Conservation (phyloP, 2,329 filamentous ascomycete species). For the Pezicula rhizophila region DNA sequence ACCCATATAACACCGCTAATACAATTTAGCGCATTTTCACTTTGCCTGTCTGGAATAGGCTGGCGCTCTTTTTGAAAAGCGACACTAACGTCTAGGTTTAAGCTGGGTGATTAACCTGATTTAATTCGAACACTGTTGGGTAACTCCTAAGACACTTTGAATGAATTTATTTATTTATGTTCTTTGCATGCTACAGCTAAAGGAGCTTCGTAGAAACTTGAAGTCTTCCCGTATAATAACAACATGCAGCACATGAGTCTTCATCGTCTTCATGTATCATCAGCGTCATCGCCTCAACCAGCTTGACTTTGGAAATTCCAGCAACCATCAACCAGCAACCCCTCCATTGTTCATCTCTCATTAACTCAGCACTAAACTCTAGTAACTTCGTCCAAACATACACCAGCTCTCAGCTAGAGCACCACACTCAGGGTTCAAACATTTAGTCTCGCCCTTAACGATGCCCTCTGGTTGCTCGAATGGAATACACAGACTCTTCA, state of each 20-base stretch:
- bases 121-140: too few species aligned
- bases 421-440: slow-evolving; percentile 81
- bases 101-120: too few species aligned
- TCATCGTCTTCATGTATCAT: not conserved
- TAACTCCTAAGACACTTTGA: too few species aligned
- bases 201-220: too few species aligned
- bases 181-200: too few species aligned
- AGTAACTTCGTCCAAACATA: slow-evolving; percentile 73
- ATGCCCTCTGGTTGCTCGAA: slow-evolving; percentile 83
- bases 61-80: too few species aligned
- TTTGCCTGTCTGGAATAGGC: too few species aligned
- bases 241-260: not conserved
- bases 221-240: not conserved
- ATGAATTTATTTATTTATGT: too few species aligned
- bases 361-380: slow-evolving; percentile 4
- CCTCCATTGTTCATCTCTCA: slow-evolving; percentile 1
- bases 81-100: too few species aligned
- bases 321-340: slow-evolving; percentile 3
- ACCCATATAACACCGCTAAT: too few species aligned
- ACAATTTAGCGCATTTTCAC: too few species aligned
- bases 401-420: slow-evolving; percentile 76
- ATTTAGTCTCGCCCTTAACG: slow-evolving; percentile 78
- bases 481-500: slow-evolving; percentile 71
- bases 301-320: not conserved
- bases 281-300: not conserved